A percentile compares a stretch with the other conserved stretches of the same genome.
These are phyloP conservation scores for Leccinum incarnatum DNA, from an alignment of 768 basidiomycete species.

Conservation along the genomic window DNA sequence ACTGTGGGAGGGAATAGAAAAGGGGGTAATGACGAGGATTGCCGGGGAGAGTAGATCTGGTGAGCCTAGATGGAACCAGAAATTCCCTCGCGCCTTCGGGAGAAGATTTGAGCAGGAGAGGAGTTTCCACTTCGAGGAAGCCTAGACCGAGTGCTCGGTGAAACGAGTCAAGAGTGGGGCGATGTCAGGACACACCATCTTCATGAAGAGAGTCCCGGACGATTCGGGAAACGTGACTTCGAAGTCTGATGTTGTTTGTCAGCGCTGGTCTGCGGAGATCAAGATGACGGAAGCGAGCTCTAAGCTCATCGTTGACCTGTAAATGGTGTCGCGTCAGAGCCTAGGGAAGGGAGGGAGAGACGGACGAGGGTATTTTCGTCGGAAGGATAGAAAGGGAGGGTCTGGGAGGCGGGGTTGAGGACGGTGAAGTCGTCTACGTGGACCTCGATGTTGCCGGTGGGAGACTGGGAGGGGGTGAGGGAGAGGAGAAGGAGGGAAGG, in stretches of 20 bases:
- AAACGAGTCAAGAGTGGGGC: conserved; percentile 7
- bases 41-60: conserved; percentile 29
- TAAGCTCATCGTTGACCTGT: conserved; percentile 83
- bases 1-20: conserved; percentile 92
- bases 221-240: conserved; percentile 79
- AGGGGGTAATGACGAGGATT: conserved; percentile 32
- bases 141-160: conserved; percentile 42
- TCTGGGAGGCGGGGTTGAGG: conserved; percentile 71
- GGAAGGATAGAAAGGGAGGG: conserved; percentile 84
- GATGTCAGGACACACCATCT: conserved; percentile 48
- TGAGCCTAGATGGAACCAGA: conserved; percentile 75
- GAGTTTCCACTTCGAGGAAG: conserved; percentile 93
- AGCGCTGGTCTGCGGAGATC: conserved; percentile 79
- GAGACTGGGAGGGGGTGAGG: conserved; percentile 39
- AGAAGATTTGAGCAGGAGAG: conserved; percentile 84
- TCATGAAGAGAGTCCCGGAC: conserved; percentile 72
- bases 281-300: conserved; percentile 82
- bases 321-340: neutral
- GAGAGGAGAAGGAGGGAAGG: conserved; percentile 1
- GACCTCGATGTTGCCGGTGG: conserved; percentile 79
- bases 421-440: conserved; percentile 65
- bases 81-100: conserved; percentile 96
- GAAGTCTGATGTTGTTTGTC: conserved; percentile 74
- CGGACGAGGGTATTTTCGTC: conserved; percentile 73
- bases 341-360: conserved; percentile 6